Evolutionary conservation across 495 filamentous ascomycete genomes (phyloP).

Genomic region (Penicillium lagena): DNA sequence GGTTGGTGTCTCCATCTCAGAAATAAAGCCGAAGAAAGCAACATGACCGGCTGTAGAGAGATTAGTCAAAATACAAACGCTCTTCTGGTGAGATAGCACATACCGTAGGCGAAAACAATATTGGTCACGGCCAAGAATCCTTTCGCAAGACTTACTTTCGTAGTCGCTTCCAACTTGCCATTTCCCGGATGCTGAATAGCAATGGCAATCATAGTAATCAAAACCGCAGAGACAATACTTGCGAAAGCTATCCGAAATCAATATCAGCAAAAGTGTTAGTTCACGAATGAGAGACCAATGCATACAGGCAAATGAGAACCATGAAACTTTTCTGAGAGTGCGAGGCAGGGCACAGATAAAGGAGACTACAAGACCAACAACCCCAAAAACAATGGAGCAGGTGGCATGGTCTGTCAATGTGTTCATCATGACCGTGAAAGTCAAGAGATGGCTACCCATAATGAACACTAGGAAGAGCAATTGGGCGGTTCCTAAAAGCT

Average conservation of each 20-base stretch:
- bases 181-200: constrained; percentile 26
- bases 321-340: constrained; percentile 48
- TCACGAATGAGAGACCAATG: neutral
- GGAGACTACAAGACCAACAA: constrained; percentile 53
- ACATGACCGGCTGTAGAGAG: constrained; percentile 43
- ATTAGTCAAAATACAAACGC: neutral
- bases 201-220: constrained; percentile 61
- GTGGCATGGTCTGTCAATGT: constrained; percentile 50
- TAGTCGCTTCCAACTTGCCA: constrained; percentile 6
- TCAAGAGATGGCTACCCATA: constrained; percentile 63
- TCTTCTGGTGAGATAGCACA: neutral
- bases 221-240: constrained; percentile 45
- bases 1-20: constrained; percentile 55
- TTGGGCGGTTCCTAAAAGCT: constrained; percentile 53
- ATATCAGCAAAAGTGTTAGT: neutral
- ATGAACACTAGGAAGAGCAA: constrained; percentile 63
- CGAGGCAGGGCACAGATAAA: constrained; percentile 55
- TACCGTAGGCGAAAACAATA: constrained; percentile 26
- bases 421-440: constrained; percentile 57
- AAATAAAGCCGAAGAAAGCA: constrained; percentile 61
- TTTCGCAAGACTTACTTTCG: constrained; percentile 5
- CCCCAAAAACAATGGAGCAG: constrained; percentile 59
- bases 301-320: constrained; percentile 48
- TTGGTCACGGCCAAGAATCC: constrained; percentile 15
- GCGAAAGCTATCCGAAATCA: neutral